Base-by-base conservation (phyloP, 805 yeast species). In the Wickerhamia fluorescens region DNA sequence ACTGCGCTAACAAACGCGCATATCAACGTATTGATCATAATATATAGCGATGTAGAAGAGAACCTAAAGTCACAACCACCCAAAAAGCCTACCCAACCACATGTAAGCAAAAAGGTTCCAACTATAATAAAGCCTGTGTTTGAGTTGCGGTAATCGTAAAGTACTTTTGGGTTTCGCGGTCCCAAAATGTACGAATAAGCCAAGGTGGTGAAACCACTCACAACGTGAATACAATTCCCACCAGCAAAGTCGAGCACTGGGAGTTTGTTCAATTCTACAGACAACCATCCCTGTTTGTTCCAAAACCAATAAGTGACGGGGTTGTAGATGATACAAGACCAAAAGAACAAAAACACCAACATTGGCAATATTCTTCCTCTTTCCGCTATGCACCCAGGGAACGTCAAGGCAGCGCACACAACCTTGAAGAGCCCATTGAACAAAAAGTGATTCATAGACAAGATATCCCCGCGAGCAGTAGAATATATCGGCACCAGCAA, bases 241-340 rank as follows among this genome's bases (percentile, higher is more conserved):
- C 70, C 70, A 5, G 70, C 68, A 45, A 62, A 63, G 37, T 63
- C 70, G 7, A 61, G 42, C 3, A 61, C 68, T 0, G 68, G 67
- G 3, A 57, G 35, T 18, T 34, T 43, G 10, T 39, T 34, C 11
- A 47, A 41, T 30, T 60, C 61, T 1, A 53, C 42, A 1, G 65
- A 57, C 4, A 63, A 48, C 68, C 68, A 63, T 7, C 70, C 70
- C 27, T 59, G 48, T 14, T 39, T 31, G 37, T 61, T 62, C 70
- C 70, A 63, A 35, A 59, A 54, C 70, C 70, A 63, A 36, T 61
- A 63, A 2, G 59, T 58, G 3, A 63, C 62, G 2, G 70, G 70
- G 31, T 61, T 61, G 34, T 61, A 62, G 11, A 63, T 53, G 14
- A 61, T 51, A 9, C 45, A 37, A 1, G 66, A 59, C 70, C 70